Evolutionary conservation across 2,329 filamentous ascomycete genomes (phyloP).

Genomic region (Trichophyton equinum): DNA sequence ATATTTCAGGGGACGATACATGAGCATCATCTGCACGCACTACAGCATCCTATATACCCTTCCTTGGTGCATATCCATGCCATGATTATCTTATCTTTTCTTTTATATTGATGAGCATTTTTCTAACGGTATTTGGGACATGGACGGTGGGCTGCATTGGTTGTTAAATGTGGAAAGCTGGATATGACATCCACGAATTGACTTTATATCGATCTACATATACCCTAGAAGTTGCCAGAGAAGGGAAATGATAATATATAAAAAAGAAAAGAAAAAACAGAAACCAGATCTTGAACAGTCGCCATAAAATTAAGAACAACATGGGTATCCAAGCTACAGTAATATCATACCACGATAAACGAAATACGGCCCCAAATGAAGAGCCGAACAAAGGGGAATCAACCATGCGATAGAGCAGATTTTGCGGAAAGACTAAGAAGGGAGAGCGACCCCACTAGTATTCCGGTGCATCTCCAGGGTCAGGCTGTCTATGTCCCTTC

Average conservation of each 20-base stretch:
- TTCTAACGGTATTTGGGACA: not conserved
- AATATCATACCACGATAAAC: not conserved
- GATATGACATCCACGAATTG: not conserved
- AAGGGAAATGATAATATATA: not conserved
- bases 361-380: not conserved
- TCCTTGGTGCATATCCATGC: not conserved
- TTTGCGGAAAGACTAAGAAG: not conserved
- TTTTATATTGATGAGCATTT: not conserved
- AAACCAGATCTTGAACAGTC: not conserved
- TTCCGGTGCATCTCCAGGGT: not conserved
- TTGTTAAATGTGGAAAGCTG: not conserved
- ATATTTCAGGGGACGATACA: slow-evolving; percentile 57
- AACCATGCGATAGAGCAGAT: not conserved
- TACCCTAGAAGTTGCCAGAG: not conserved
- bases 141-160: not conserved
- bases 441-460: not conserved
- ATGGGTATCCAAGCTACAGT: not conserved
- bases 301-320: not conserved
- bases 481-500: not conserved
- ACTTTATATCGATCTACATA: not conserved
- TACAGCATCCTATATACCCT: not conserved
- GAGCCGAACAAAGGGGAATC: not conserved
- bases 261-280: not conserved
- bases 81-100: not conserved
- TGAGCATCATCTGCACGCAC: slow-evolving; percentile 7